A percentile compares a stretch with the other conserved stretches of the same genome.
phyloP scores from a whole-genome alignment of 495 filamentous ascomycete species.

The Tuber melanosporum region DNA sequence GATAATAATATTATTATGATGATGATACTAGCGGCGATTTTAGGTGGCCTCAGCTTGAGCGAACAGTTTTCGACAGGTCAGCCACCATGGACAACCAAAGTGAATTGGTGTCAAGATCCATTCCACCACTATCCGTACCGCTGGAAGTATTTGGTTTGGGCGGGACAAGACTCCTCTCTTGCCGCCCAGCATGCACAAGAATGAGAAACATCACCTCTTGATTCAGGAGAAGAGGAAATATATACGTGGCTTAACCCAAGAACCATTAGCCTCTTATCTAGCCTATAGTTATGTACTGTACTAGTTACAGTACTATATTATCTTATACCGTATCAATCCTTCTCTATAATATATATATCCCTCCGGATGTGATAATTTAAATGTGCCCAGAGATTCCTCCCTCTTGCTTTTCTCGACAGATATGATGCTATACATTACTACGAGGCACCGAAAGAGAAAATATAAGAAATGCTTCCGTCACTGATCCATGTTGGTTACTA shows the following conservation, averaged over 20 bases:
- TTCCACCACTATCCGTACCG: neutral
- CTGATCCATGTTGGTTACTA: too few relatives aligned
- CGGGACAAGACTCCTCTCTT: neutral
- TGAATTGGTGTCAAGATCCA: neutral
- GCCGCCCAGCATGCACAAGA: neutral
- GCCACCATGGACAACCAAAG: neutral
- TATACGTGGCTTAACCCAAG: neutral
- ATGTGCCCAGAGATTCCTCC: neutral
- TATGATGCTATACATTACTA: too few relatives aligned
- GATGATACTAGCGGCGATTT: neutral
- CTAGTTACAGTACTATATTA: neutral
- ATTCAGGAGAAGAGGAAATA: neutral
- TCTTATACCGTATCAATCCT: neutral
- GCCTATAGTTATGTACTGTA: neutral
- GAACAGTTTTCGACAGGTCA: neutral
- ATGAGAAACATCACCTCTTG: neutral
- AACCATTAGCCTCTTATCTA: neutral
- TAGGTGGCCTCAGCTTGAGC: neutral
- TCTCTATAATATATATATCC: neutral
- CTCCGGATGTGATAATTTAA: neutral
- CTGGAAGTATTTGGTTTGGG: neutral
- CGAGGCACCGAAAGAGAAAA: too few relatives aligned
- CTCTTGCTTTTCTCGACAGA: neutral
- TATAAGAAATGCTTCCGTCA: too few relatives aligned
- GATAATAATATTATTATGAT: too few relatives aligned